These are phyloP conservation scores for Tylopilus plumbeoviolaceoides DNA, from an alignment of 768 basidiomycete species.

Conservation along the genomic window DNA sequence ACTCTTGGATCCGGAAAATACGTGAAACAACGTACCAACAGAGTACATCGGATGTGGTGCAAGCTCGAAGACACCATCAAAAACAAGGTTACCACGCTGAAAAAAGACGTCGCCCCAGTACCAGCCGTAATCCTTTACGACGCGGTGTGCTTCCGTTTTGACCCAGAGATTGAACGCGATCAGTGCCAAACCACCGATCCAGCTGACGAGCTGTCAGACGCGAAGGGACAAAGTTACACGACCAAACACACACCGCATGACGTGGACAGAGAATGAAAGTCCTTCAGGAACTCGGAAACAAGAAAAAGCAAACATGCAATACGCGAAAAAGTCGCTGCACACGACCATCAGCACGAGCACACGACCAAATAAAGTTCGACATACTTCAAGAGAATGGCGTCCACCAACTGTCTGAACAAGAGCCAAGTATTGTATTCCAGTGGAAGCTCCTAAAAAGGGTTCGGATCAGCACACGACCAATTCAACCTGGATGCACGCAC, in stretches of 20 bases:
- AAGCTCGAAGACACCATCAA: constrained; percentile 96
- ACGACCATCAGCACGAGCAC: background rate
- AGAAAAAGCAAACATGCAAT: constrained; percentile 92
- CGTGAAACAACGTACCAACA: constrained; percentile 45
- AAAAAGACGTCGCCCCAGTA: constrained; percentile 96
- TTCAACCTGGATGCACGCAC: constrained; percentile 40
- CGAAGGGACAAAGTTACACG: background rate
- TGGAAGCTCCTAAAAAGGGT: constrained; percentile 62
- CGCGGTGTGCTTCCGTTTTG: constrained; percentile 94
- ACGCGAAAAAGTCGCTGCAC: constrained; percentile 85
- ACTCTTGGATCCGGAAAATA: background rate
- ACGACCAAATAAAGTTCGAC: constrained; percentile 24
- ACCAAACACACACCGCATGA: constrained; percentile 59
- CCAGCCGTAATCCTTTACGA: constrained; percentile 98
- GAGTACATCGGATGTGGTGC: constrained; percentile 97
- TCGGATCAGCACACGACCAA: constrained; percentile 3
- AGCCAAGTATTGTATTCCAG: constrained; percentile 97
- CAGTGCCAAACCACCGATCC: constrained; percentile 80
- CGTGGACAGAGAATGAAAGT: constrained; percentile 67
- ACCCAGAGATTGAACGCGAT: constrained; percentile 98
- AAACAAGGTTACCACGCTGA: constrained; percentile 88
- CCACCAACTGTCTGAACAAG: constrained; percentile 92
- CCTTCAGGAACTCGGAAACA: constrained; percentile 84
- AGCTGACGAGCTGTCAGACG: constrained; percentile 42
- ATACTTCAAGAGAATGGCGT: constrained; percentile 93